A percentile compares a stretch with the other conserved stretches of the same genome.
phyloP scores from a whole-genome alignment of 352 stramenopile genomes.

The Globisporangium apiculatum region DNA sequence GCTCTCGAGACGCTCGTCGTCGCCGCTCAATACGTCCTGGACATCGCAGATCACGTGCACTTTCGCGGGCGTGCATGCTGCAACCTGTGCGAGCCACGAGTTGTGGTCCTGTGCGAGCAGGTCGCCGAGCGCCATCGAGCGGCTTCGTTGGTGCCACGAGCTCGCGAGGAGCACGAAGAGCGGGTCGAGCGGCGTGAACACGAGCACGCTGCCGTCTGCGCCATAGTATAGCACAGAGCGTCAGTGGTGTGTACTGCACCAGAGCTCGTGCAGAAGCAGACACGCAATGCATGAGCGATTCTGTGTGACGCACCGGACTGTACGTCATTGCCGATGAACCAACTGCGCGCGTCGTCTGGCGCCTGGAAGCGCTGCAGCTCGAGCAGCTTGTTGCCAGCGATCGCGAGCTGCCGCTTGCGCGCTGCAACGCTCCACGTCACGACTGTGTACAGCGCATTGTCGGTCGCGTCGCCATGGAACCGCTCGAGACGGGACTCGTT shows the following conservation, averaged over 20 bases:
- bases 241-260: too few species aligned
- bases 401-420: constrained; percentile 50
- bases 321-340: constrained; percentile 73
- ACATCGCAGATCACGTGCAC: constrained; percentile 55
- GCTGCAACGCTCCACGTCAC: constrained; percentile 30
- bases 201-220: constrained; percentile 47
- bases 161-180: constrained; percentile 66
- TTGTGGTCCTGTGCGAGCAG: constrained; percentile 38
- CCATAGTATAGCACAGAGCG: neutral
- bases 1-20: constrained; percentile 34
- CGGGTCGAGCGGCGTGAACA: constrained; percentile 62
- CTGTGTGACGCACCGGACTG: constrained; percentile 27
- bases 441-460: constrained; percentile 40
- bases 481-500: constrained; percentile 34
- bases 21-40: constrained; percentile 13
- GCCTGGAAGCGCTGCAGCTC: constrained; percentile 57
- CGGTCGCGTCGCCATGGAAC: constrained; percentile 58
- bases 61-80: constrained; percentile 16
- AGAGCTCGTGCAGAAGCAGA: too few species aligned
- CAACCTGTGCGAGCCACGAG: constrained; percentile 47
- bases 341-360: constrained; percentile 42
- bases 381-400: constrained; percentile 34
- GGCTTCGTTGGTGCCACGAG: constrained; percentile 33
- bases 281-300: neutral
- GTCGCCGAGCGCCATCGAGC: constrained; percentile 55